Evolutionary conservation across 2,329 filamentous ascomycete genomes (phyloP).

Genomic region (Phoma sp.): DNA sequence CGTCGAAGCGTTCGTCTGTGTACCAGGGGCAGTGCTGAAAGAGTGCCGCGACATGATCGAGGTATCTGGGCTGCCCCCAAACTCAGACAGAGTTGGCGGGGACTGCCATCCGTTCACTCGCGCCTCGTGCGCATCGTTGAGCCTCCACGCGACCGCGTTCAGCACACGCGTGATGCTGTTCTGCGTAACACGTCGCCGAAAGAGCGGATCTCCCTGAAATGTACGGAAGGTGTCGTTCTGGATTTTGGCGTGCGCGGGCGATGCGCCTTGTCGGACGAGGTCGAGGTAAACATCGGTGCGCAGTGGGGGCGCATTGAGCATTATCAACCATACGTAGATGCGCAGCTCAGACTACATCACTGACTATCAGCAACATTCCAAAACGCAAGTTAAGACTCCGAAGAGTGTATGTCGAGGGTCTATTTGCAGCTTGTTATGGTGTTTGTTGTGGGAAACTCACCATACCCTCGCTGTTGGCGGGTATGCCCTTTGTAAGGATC

Average conservation of each 20-base stretch:
- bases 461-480: constrained; percentile 82
- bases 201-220: constrained; percentile 94
- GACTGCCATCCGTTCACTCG: constrained; percentile 59
- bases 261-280: constrained; percentile 90
- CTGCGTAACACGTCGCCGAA: constrained; percentile 92
- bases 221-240: constrained; percentile 98
- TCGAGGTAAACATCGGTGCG: constrained; percentile 87
- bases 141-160: constrained; percentile 92
- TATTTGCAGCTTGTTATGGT: not conserved
- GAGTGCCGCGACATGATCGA: constrained; percentile 43
- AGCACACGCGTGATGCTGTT: constrained; percentile 92
- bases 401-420: not conserved
- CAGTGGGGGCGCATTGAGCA: constrained; percentile 85
- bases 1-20: constrained; percentile 40
- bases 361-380: constrained; percentile 2
- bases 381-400: not conserved
- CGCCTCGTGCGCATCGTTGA: constrained; percentile 78
- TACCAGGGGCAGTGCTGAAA: constrained; percentile 28
- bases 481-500: constrained; percentile 77
- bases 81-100: constrained; percentile 56
- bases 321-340: constrained; percentile 95
- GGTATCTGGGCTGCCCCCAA: constrained; percentile 57
- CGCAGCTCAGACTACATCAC: constrained; percentile 77
- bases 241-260: constrained; percentile 95
- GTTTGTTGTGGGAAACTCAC: constrained; percentile 51